A percentile compares a stretch with the other conserved stretches of the same genome.
Conservation (phyloP, 306 rosid genomes). For the Malus fusca region DNA sequence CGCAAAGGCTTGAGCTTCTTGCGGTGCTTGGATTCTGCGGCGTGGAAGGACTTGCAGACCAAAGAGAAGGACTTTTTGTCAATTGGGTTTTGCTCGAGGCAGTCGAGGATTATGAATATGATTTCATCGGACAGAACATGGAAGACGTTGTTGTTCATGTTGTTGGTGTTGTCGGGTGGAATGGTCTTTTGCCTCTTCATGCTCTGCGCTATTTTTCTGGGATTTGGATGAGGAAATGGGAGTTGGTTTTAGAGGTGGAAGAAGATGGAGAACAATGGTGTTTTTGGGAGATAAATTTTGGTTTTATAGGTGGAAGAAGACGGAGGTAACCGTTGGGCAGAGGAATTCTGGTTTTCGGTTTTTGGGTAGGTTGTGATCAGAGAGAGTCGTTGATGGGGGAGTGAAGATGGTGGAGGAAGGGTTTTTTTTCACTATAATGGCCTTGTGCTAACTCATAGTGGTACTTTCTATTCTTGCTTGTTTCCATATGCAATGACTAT, state of each 20-base stretch:
- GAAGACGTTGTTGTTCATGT: constrained; percentile 25
- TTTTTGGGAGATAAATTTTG: background rate
- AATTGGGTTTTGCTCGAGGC: constrained; percentile 30
- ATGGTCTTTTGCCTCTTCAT: constrained; percentile 41
- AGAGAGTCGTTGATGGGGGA: constrained; percentile 4
- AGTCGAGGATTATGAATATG: constrained; percentile 56
- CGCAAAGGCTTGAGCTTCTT: constrained; percentile 56
- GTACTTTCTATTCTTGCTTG: background rate
- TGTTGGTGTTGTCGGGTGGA: background rate
- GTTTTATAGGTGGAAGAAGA: background rate
- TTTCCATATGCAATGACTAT: constrained; percentile 1
- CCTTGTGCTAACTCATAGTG: background rate
- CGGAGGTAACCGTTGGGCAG: constrained; percentile 28
- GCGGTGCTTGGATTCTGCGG: constrained; percentile 68
- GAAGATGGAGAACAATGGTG: background rate
- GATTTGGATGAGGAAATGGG: background rate
- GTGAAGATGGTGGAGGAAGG: background rate
- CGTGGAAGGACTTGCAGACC: constrained; percentile 45
- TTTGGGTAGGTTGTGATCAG: background rate
- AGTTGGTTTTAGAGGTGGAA: background rate
- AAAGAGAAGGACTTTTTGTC: constrained; percentile 63
- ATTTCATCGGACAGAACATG: constrained; percentile 69
- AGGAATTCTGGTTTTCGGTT: constrained; percentile 15
- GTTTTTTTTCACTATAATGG: background rate
- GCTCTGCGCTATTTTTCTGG: background rate